These are phyloP conservation scores for Citrus cavaleriei DNA, from an alignment of 345 rosid genomes.

Conservation along the genomic window DNA sequence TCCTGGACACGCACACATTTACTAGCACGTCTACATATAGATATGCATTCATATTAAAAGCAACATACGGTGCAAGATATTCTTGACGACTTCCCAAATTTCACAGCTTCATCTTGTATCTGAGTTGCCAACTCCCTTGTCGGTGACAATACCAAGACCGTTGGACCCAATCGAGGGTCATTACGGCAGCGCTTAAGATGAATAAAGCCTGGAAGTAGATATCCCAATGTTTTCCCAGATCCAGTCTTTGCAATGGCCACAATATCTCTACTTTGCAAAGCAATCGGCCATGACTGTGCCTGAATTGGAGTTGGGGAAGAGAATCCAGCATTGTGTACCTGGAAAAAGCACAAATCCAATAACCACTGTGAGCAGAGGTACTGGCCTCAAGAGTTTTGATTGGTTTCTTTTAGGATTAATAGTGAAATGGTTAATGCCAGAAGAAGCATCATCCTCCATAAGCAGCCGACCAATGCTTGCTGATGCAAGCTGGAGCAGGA, in stretches of 20 bases:
- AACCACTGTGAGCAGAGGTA: slow-evolving; percentile 46
- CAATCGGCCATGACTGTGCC: slow-evolving; percentile 99
- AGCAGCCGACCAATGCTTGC: slow-evolving; percentile 75
- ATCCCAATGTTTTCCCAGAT: slow-evolving; percentile 96
- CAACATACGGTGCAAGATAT: slow-evolving; percentile 78
- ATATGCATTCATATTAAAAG: background rate
- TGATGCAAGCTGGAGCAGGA: slow-evolving; percentile 85
- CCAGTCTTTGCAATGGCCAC: slow-evolving; percentile 98
- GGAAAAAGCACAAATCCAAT: slow-evolving; percentile 64
- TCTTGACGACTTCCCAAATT: slow-evolving; percentile 90
- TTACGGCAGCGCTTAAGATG: slow-evolving; percentile 71
- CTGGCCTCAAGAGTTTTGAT: slow-evolving; percentile 49
- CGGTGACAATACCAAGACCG: slow-evolving; percentile 87
- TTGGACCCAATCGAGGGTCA: slow-evolving; percentile 80
- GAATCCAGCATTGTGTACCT: slow-evolving; percentile 93
- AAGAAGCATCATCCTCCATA: slow-evolving; percentile 97
- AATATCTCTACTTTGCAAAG: slow-evolving; percentile 81
- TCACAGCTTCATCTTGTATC: slow-evolving; percentile 88
- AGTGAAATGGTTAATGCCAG: slow-evolving; percentile 60
- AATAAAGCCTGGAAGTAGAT: slow-evolving; percentile 80
- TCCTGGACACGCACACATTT: background rate
- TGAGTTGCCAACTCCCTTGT: slow-evolving; percentile 98
- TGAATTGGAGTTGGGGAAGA: slow-evolving; percentile 97
- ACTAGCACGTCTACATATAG: background rate
- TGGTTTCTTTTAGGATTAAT: slow-evolving; percentile 36